A percentile compares a stretch with the other conserved stretches of the same genome.
phyloP scores from a whole-genome alignment of 805 yeast genomes.

The Saccharomycopsis fodiens region DNA sequence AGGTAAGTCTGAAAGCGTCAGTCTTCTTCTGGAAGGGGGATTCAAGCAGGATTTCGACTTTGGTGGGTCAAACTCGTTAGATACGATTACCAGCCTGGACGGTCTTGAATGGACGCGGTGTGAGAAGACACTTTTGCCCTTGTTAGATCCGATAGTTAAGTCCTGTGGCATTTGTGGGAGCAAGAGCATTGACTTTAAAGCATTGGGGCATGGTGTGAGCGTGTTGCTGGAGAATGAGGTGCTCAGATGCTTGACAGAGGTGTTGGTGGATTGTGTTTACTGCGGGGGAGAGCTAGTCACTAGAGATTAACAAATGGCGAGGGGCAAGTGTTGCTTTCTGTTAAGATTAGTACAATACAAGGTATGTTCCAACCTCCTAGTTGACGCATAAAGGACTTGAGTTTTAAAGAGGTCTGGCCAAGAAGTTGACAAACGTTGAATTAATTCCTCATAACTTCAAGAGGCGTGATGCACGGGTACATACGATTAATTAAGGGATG shows the following conservation, averaged over 20 bases:
- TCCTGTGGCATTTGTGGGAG: constrained; percentile 30
- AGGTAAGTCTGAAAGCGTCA: background rate
- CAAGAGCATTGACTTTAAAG: constrained; percentile 27
- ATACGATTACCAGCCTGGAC: background rate
- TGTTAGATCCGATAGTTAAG: constrained; percentile 28
- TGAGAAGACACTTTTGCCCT: constrained; percentile 31
- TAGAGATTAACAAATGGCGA: background rate
- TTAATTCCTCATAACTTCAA: no score
- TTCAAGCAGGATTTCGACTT: constrained; percentile 1
- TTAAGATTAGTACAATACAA: no score
- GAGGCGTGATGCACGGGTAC: no score
- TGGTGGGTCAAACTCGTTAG: background rate
- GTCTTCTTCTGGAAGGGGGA: background rate
- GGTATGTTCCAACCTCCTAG: no score
- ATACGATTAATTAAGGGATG: no score
- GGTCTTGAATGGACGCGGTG: constrained; percentile 34
- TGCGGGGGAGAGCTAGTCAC: constrained; percentile 3
- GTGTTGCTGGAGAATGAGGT: background rate
- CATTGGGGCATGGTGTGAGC: no score
- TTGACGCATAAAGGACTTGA: no score
- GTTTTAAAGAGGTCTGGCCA: no score
- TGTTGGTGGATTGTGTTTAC: constrained; percentile 1
- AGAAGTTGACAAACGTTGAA: no score
- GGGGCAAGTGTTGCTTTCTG: no score
- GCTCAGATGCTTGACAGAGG: background rate